Percentiles rank a stretch among this genome's conserved stretches.
phyloP scores from a whole-genome alignment of 305 asterid species.

The Fraxinus albicans region DNA sequence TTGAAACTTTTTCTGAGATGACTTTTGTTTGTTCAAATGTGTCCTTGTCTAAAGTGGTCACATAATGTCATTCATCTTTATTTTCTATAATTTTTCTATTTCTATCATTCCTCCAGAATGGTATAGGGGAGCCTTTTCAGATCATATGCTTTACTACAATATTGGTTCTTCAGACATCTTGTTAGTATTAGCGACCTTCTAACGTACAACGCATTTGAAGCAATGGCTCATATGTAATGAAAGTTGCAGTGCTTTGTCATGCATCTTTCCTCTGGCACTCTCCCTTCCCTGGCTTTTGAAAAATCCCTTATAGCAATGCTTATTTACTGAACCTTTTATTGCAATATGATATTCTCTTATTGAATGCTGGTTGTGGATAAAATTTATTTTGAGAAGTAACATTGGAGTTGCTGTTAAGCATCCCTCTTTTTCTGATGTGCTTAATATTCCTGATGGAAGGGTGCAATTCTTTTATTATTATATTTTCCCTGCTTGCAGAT shows the following conservation, averaged over 20 bases:
- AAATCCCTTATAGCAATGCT: neutral
- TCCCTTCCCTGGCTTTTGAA: neutral
- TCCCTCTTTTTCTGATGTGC: neutral
- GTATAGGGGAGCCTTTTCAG: neutral
- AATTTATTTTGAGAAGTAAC: conserved; percentile 2
- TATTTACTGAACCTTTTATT: neutral
- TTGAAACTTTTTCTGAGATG: neutral
- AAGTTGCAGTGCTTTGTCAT: neutral
- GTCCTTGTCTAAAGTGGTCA: neutral
- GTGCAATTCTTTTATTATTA: conserved; percentile 14
- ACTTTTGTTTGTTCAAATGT: neutral
- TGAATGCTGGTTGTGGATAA: neutral
- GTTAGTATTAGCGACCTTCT: neutral
- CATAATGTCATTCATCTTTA: neutral
- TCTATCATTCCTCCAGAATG: neutral
- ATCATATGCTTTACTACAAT: neutral
- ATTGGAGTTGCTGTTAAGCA: neutral
- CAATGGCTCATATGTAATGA: neutral
- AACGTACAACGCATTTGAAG: neutral
- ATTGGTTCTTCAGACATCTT: neutral
- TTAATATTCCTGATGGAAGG: conserved; percentile 13
- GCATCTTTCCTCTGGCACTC: neutral
- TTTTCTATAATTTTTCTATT: neutral
- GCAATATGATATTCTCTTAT: neutral
- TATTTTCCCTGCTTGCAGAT: conserved; percentile 56